Conservation (phyloP, 1,139 yeast genomes). For the Protomyces arabidopsidicola region DNA sequence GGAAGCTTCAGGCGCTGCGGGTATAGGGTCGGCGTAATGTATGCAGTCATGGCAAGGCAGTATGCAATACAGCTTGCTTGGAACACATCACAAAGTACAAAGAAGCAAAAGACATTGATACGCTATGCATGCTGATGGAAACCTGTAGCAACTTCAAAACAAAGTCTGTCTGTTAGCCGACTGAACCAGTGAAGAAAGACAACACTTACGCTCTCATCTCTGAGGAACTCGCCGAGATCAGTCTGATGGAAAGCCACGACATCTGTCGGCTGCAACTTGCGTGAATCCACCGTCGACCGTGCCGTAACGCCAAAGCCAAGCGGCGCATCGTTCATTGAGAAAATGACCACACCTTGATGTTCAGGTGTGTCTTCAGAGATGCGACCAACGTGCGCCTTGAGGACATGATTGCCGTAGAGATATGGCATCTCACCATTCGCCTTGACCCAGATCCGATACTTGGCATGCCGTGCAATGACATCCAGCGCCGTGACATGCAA, state of each 20-base stretch:
- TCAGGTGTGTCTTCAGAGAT: slow-evolving; percentile 98
- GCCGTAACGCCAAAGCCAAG: slow-evolving; percentile 95
- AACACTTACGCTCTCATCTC: slow-evolving; percentile 59
- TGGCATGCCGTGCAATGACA: slow-evolving; percentile 78
- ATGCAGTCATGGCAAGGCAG: too few species aligned
- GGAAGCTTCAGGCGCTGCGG: slow-evolving; percentile 19
- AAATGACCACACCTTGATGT: slow-evolving; percentile 91
- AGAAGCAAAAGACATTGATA: not conserved
- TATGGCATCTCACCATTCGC: slow-evolving; percentile 98
- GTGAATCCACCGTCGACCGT: slow-evolving; percentile 82
- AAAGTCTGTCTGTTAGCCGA: not conserved
- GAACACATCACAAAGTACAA: too few species aligned
- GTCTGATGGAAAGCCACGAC: slow-evolving; percentile 95
- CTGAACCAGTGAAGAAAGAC: not conserved
- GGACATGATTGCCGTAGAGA: slow-evolving; percentile 89
- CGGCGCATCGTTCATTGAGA: slow-evolving; percentile 87
- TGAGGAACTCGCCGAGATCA: slow-evolving; percentile 94
- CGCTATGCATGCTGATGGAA: not conserved
- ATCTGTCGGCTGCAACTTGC: slow-evolving; percentile 84
- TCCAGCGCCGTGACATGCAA: slow-evolving; percentile 88
- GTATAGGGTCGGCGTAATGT: not conserved
- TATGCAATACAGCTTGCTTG: too few species aligned
- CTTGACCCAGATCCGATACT: slow-evolving; percentile 93
- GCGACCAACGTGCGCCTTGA: slow-evolving; percentile 93
- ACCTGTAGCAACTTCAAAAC: not conserved